These are phyloP conservation scores for Sphagnum magellanicum DNA, from an alignment of 228 moss, liverwort and hornwort species.

Conservation along the genomic window DNA sequence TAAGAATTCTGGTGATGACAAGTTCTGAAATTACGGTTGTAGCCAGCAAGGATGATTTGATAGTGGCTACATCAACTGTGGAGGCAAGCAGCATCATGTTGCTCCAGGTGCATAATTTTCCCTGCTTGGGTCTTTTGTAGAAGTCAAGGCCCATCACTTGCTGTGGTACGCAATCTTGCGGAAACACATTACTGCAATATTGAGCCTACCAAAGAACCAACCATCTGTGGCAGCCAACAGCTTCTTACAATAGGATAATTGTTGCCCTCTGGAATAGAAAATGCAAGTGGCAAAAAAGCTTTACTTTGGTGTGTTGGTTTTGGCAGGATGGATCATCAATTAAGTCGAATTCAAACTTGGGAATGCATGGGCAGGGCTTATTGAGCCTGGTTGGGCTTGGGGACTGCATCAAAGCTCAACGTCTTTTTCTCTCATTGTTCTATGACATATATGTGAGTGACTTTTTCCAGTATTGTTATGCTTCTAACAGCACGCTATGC, in stretches of 20 bases:
- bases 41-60: slow-evolving; percentile 71
- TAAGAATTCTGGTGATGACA: slow-evolving; percentile 82
- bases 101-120: slow-evolving; percentile 41
- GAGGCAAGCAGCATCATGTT: slow-evolving; percentile 84
- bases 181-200: no score
- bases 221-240: no score
- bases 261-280: no score
- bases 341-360: slow-evolving; percentile 77
- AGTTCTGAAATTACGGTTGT: slow-evolving; percentile 63
- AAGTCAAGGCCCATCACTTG: no score
- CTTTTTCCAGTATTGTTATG: neutral
- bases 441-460: slow-evolving; percentile 72
- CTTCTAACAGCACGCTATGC: no score
- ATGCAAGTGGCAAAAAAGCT: no score
- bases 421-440: slow-evolving; percentile 83
- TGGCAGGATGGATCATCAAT: slow-evolving; percentile 84
- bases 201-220: no score
- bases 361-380: slow-evolving; percentile 92
- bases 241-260: no score
- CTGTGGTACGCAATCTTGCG: no score
- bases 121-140: neutral
- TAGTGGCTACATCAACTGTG: slow-evolving; percentile 70
- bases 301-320: slow-evolving; percentile 1
- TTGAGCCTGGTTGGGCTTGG: slow-evolving; percentile 75
- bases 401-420: slow-evolving; percentile 75